Base-by-base conservation (phyloP, 192 early-diverging fungal species). In the Piromyces finnis region DNA sequence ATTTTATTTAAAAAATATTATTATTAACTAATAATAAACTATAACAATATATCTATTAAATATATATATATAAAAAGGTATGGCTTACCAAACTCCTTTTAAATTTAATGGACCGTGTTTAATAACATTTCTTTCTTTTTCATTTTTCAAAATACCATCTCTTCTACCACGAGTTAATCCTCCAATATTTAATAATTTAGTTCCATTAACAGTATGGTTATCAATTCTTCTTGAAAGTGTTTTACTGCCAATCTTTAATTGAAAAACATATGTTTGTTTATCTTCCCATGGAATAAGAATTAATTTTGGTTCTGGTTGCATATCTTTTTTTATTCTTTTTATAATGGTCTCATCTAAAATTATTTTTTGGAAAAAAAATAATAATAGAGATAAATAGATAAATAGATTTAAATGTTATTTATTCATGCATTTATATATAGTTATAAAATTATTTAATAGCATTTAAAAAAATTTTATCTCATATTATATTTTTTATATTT, bases 101-200 rank as follows among this genome's bases (percentile, higher is more conserved):
- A 95, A 85, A 81, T 93, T 92, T 93, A 95, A 94, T 6, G 94
- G 91, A 28, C 94, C 94, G 4, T 93, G 92, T 85, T 95, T 95
- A 79, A 95, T 93, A 12, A 95, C 94, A 12, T 91, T 90, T 77
- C 94, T 87, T 29, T 92, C 94, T 85, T 94, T 93, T 84, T 95
- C 94, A 83, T 94, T 94, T 83, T 95, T 95, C 37, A 95, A 86
- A 78, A 95, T 94, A 3, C 92, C 93, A 81, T 95, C 94, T 41
- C 94, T 86, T 83, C 94, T 94, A 78, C 94, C 94, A 29, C 94
- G 91, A 78, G 94, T 92, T 93, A 95, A 94, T 77, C 93, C 93
- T 26, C 91, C 92, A 28, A 95, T 93, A 84, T 95, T 95, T 29
- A 95, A 87, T 78, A 95, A 86, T 84, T 95, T 95, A 22, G 94